phyloP scores from a whole-genome alignment of 345 rosid species.

The Geranium brycei region DNA sequence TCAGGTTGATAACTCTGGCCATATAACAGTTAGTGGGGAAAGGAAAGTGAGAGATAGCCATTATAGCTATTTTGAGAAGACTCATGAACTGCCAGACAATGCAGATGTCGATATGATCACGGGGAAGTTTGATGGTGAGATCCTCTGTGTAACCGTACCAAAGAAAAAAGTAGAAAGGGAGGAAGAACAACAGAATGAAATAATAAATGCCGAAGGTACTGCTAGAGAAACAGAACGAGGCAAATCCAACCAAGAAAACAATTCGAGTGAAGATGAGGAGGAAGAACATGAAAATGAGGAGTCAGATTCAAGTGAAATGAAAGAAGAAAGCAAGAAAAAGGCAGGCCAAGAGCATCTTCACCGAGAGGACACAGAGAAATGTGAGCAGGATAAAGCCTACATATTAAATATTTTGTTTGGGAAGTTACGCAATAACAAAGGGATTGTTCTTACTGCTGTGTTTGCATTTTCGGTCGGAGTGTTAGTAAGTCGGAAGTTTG shows the following conservation, averaged over 20 bases:
- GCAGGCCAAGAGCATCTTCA: neutral
- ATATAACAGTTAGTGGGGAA: slow-evolving; percentile 30
- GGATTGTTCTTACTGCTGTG: slow-evolving; percentile 18
- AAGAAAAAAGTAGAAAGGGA: slow-evolving; percentile 9
- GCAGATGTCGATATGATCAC: slow-evolving; percentile 18
- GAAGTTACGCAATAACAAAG: slow-evolving; percentile 17
- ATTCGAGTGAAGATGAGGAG: neutral
- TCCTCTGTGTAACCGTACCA: slow-evolving; percentile 32
- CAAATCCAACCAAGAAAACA: neutral
- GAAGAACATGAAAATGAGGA: neutral
- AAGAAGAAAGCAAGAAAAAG: neutral
- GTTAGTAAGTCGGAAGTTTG: slow-evolving; percentile 12
- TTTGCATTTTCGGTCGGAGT: slow-evolving; percentile 33
- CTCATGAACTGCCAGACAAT: slow-evolving; percentile 20
- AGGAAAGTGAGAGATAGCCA: slow-evolving; percentile 18
- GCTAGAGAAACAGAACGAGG: neutral
- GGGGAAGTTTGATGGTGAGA: slow-evolving; percentile 19
- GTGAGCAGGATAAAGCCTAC: slow-evolving; percentile 4
- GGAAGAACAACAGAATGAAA: slow-evolving; percentile 1
- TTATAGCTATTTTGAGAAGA: slow-evolving; percentile 19
- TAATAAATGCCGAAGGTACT: neutral
- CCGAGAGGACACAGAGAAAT: slow-evolving; percentile 9
- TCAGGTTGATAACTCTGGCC: slow-evolving; percentile 13
- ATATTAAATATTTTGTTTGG: slow-evolving; percentile 9
- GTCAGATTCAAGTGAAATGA: neutral